phyloP scores from a whole-genome alignment of 1,284 basidiomycete species.

The Phenoliferia sp. region DNA sequence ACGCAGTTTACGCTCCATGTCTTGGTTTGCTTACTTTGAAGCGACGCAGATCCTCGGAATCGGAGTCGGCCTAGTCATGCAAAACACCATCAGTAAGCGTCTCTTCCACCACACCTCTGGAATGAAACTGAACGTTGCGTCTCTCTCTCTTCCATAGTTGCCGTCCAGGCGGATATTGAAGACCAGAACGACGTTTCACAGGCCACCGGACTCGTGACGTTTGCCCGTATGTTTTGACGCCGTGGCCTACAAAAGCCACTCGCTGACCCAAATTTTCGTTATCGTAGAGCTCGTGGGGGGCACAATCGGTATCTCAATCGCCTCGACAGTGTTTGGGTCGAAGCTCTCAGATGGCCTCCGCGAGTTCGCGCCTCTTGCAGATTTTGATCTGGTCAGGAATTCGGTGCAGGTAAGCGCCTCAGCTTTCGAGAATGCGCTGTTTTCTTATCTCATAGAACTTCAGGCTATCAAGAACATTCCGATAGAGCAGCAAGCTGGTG shows the following conservation, averaged over 20 bases:
- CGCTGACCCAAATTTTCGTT: slow-evolving; percentile 41
- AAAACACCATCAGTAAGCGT: slow-evolving; percentile 39
- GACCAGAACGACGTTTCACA: slow-evolving; percentile 33
- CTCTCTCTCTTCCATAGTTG: slow-evolving; percentile 29
- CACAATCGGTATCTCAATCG: slow-evolving; percentile 39
- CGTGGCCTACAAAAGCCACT: slow-evolving; percentile 34
- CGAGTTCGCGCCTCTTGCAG: slow-evolving; percentile 34
- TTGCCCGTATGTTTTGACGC: slow-evolving; percentile 5
- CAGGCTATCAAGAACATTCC: slow-evolving; percentile 34
- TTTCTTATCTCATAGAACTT: background rate
- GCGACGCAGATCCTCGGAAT: slow-evolving; percentile 32
- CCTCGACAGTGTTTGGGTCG: slow-evolving; percentile 44
- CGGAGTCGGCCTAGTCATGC: slow-evolving; percentile 38
- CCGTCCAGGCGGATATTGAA: slow-evolving; percentile 47
- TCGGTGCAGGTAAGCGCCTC: slow-evolving; percentile 30
- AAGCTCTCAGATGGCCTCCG: slow-evolving; percentile 35
- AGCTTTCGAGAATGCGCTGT: background rate
- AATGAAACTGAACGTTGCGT: background rate
- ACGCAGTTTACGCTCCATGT: background rate
- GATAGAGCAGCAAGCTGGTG: slow-evolving; percentile 38
- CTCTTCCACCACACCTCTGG: background rate
- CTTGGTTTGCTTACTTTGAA: background rate
- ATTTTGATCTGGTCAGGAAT: slow-evolving; percentile 21
- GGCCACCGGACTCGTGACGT: slow-evolving; percentile 14
- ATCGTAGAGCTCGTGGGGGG: slow-evolving; percentile 47